Evolutionary conservation across 441 rosid species (phyloP), one percentile per base, ranked within the genome.

Genomic region (Pelargonium citronellum): DNA sequence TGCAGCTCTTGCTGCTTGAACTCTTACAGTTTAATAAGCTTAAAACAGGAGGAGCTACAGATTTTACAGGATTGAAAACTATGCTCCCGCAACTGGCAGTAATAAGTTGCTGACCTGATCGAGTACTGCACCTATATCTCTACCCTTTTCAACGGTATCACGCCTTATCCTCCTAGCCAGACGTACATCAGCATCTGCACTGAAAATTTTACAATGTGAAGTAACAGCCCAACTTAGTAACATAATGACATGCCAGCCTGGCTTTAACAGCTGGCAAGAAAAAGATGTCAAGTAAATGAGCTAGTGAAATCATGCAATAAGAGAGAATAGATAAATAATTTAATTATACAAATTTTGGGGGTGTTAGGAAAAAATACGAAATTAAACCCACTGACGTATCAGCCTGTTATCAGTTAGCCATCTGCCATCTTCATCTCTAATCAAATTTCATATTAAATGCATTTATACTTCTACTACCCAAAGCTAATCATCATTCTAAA

Each of bases 141-240:
- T 88, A 69, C 91, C 85, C 80, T 95, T 92, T 77, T 90, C 96
- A 66, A 78, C 95, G 34, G 95, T 95, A 84, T 92, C 98, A 71
- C 98, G 85, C 82, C 88, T 86, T 79, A 95, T 95, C 83, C 98
- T 91, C 88, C 99, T 90, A 60, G 97, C 96, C 85, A 95, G 80
- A 60, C 99, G 97, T 68, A 95, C 99, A 84, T 95, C 99, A 83
- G 99, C 92, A 91, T 95, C 99, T 95, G 91, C 89, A 78, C 87
- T 87, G 86, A 83, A 83, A 82, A 79, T 66, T 79, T 79, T 81
- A 74, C 75, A 77, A 79, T 75, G 85, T 89, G 73, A 86, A 82
- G 83, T 80, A 76, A 79, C 79, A 74, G 81, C 64, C 69, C 71
- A 71, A 75, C 82, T 78, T 69, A 71, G 85, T 68, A 10, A 57